Conservation (phyloP, 345 rosid genomes). For the Luvunga scandens region DNA sequence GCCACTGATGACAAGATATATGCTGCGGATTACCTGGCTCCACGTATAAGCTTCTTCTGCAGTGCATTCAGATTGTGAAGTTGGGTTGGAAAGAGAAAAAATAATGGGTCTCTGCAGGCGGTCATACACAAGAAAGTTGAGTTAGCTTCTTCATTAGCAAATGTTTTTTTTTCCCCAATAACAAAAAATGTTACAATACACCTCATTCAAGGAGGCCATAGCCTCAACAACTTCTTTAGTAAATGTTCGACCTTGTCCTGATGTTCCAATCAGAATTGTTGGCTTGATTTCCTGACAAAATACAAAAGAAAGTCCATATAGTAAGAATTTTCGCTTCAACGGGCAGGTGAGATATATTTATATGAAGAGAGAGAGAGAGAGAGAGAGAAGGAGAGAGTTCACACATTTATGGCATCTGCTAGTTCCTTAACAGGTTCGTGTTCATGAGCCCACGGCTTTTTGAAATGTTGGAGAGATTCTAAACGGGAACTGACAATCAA, state of each 20-base stretch:
- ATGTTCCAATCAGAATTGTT: slow-evolving; percentile 88
- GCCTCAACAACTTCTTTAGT: slow-evolving; percentile 84
- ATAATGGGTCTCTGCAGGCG: slow-evolving; percentile 78
- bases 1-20: not conserved
- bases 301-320: slow-evolving; percentile 6
- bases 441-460: slow-evolving; percentile 97
- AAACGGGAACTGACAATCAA: slow-evolving; percentile 78
- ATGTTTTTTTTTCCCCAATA: not conserved
- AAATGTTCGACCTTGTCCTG: slow-evolving; percentile 88
- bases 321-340: not conserved
- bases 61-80: slow-evolving; percentile 97
- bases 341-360: not conserved
- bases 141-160: slow-evolving; percentile 3
- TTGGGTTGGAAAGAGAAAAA: slow-evolving; percentile 91
- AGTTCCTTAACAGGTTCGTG: slow-evolving; percentile 70
- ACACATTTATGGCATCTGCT: slow-evolving; percentile 70
- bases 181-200: slow-evolving; percentile 19
- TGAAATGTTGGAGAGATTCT: slow-evolving; percentile 89
- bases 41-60: slow-evolving; percentile 93
- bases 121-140: not conserved
- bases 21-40: slow-evolving; percentile 62
- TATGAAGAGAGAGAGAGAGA: not conserved
- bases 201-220: slow-evolving; percentile 84
- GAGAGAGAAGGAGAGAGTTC: slow-evolving; percentile 19
- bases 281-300: slow-evolving; percentile 75